A percentile compares a stretch with the other conserved stretches of the same genome.
Evolutionary conservation across 805 yeast species (phyloP).

Genomic region (Candida yuanshanica): DNA sequence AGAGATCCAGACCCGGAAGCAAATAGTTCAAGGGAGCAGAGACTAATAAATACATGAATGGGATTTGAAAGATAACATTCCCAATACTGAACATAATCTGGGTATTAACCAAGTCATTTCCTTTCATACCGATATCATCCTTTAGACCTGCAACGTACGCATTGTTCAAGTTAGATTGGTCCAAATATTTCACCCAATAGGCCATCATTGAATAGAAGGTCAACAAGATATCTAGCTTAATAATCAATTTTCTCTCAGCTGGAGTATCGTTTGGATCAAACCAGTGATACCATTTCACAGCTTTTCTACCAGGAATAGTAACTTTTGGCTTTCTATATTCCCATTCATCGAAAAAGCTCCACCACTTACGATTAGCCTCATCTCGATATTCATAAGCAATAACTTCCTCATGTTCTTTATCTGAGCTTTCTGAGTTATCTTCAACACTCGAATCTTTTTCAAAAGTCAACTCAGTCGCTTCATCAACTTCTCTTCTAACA

Average conservation of each 20-base stretch:
- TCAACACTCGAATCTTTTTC: background rate
- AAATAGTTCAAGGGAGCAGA: conserved; percentile 38
- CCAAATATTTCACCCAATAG: conserved; percentile 67
- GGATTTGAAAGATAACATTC: conserved; percentile 56
- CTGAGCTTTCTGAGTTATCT: background rate
- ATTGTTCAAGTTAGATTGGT: conserved; percentile 52
- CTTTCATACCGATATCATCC: conserved; percentile 51
- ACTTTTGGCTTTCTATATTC: conserved; percentile 30
- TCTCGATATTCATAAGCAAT: conserved; percentile 41
- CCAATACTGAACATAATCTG: conserved; percentile 59
- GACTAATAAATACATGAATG: conserved; percentile 56
- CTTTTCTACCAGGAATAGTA: background rate
- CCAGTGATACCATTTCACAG: conserved; percentile 13
- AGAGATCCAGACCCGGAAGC: conserved; percentile 44
- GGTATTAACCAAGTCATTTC: conserved; percentile 59
- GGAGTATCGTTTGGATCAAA: conserved; percentile 17
- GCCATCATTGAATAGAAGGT: conserved; percentile 52
- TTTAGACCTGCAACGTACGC: conserved; percentile 66
- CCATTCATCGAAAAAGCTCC: conserved; percentile 50
- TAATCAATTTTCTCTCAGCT: conserved; percentile 38
- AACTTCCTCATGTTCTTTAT: conserved; percentile 2
- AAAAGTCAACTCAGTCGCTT: conserved; percentile 8
- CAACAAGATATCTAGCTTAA: conserved; percentile 51
- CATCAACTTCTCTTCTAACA: conserved; percentile 21
- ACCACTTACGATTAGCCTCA: conserved; percentile 49